A percentile compares a stretch with the other conserved stretches of the same genome.
Evolutionary conservation across 2,329 filamentous ascomycete species (phyloP).

Genomic region (Alternaria infectoria): DNA sequence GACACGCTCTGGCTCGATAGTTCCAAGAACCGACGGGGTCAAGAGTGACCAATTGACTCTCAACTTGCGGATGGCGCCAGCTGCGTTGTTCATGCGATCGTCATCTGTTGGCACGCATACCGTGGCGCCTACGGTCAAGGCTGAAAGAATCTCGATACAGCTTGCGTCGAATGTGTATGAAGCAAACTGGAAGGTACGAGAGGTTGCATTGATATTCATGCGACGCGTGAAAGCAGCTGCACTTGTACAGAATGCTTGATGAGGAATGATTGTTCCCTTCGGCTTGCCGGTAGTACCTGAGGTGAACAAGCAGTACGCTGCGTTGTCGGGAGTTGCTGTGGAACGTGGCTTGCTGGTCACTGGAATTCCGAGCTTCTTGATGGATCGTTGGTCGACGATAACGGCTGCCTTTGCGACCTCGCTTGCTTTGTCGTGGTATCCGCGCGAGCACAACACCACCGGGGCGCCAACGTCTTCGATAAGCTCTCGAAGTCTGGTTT

Average conservation of each 20-base stretch:
- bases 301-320: slow-evolving; percentile 68
- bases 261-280: slow-evolving; percentile 68
- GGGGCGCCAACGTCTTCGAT: slow-evolving; percentile 38
- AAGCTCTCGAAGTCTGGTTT: slow-evolving; percentile 45
- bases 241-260: slow-evolving; percentile 63
- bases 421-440: slow-evolving; percentile 24
- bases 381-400: slow-evolving; percentile 49
- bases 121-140: slow-evolving; percentile 57
- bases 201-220: slow-evolving; percentile 56
- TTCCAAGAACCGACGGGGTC: slow-evolving; percentile 45
- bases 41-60: slow-evolving; percentile 39
- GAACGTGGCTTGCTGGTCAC: slow-evolving; percentile 48
- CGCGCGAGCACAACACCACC: slow-evolving; percentile 36
- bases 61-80: slow-evolving; percentile 48
- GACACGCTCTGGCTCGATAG: slow-evolving; percentile 50
- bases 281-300: slow-evolving; percentile 53
- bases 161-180: slow-evolving; percentile 64
- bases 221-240: slow-evolving; percentile 35
- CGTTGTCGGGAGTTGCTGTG: slow-evolving; percentile 50
- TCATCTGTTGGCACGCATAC: slow-evolving; percentile 63
- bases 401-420: slow-evolving; percentile 31
- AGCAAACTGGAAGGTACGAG: slow-evolving; percentile 62
- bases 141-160: slow-evolving; percentile 61
- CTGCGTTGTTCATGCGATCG: slow-evolving; percentile 60
- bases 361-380: slow-evolving; percentile 42